A percentile compares a stretch with the other conserved stretches of the same genome.
Evolutionary conservation across 1,284 basidiomycete genomes (phyloP).

Genomic region (Cutaneotrichosporon curvatum): DNA sequence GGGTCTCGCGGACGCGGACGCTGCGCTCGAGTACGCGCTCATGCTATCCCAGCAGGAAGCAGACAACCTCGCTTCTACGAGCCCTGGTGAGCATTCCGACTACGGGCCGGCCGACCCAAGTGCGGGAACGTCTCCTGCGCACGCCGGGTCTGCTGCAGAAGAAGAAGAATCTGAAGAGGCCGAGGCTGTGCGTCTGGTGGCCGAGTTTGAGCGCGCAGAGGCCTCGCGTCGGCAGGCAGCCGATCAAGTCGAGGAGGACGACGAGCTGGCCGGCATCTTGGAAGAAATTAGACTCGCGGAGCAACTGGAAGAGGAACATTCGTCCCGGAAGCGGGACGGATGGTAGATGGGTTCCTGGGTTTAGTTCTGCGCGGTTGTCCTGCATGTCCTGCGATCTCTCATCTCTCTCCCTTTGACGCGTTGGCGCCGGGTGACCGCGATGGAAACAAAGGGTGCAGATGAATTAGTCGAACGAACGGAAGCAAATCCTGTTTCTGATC

Average conservation of each 20-base stretch:
- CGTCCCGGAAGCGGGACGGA: too few species aligned
- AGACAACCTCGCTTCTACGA: not conserved
- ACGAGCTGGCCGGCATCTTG: slow-evolving; percentile 25
- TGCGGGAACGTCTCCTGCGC: not conserved
- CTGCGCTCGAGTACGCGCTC: slow-evolving; percentile 37
- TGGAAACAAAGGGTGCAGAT: too few species aligned
- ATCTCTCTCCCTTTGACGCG: too few species aligned
- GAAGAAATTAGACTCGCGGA: slow-evolving; percentile 33
- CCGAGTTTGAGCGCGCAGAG: slow-evolving; percentile 11
- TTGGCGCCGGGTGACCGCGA: too few species aligned
- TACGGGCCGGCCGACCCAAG: too few species aligned
- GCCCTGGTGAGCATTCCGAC: not conserved
- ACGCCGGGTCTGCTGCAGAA: not conserved
- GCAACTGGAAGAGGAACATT: slow-evolving; percentile 10
- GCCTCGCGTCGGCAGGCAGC: slow-evolving; percentile 10
- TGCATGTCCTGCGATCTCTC: too few species aligned
- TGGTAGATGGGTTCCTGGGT: too few species aligned
- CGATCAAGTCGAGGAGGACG: slow-evolving; percentile 15
- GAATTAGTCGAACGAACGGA: too few species aligned
- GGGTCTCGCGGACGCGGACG: slow-evolving; percentile 34
- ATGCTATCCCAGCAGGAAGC: slow-evolving; percentile 33
- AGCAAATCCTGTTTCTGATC: too few species aligned
- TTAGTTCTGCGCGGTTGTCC: too few species aligned
- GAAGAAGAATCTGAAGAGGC: slow-evolving; percentile 3
- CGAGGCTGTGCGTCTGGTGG: slow-evolving; percentile 10